Evolutionary conservation across 2,329 filamentous ascomycete species (phyloP), one percentile per base, ranked within the genome.

Genomic region (Epichloe amarillans): DNA sequence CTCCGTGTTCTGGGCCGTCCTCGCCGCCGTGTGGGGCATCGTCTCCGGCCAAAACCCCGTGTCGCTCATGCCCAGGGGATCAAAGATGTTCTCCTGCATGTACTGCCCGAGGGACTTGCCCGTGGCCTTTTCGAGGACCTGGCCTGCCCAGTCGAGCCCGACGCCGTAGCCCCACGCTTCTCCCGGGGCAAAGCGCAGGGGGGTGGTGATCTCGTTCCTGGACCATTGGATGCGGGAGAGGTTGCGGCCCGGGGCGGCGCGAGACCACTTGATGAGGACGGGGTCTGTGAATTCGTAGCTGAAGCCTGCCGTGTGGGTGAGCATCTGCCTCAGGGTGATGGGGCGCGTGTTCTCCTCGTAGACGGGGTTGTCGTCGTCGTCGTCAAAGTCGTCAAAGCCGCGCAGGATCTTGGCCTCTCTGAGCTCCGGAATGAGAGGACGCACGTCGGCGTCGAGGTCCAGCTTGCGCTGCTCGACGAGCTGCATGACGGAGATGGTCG

Each of bases 221-320:
- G 56, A 65, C 53, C 60, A 67, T 30, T 62, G 55, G 15, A 66
- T 56, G 46, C 64, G 60, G 11, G 57, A 62, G n/a, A 57, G 56
- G 0, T 58, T 62, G 26, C 65, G 64, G 44, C 66, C 67, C 5
- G 51, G 47, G 11, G 61, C 56, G 6, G 58, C 60, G 21, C 58
- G 51, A 4, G 68, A 66, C 72, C 72, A 78, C 15, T 62, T 64
- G 0, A 55, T 50, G 1, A 72, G 58, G 5, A 66, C 62, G 0
- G 71, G 65, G 47, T 74, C 66, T 15, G 62, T 58, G 12, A 64
- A 38, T 42, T 74, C 72, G 56, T 75, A 73, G 1, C 63, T 65
- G 0, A 76, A 52, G 2, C 76, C 76, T 5, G 67, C 61, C 0
- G 73, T 72, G 58, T 80, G 76, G 0, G 71, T 72, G 3, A 80